These are phyloP conservation scores for Coriaria nepalensis DNA, from an alignment of 306 rosid genomes.

Conservation along the genomic window DNA sequence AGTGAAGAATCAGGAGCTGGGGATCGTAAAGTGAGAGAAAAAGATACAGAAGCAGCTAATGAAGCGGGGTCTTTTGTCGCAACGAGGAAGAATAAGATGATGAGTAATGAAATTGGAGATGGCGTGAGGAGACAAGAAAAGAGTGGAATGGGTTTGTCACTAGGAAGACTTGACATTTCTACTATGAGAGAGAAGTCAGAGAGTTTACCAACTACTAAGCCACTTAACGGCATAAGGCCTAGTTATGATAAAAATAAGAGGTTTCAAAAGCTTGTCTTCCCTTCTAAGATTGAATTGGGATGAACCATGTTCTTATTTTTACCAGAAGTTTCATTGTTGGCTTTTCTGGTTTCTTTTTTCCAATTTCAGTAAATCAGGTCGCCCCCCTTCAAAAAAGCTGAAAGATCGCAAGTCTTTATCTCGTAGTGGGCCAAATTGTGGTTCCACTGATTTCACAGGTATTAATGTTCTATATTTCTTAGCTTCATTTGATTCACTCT, in stretches of 20 bases:
- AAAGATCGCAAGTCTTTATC: conserved; percentile 59
- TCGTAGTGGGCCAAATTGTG: conserved; percentile 40
- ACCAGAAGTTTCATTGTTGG: conserved; percentile 3
- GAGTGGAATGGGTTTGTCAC: conserved; percentile 51
- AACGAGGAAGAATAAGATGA: conserved; percentile 44
- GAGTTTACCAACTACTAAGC: conserved; percentile 33
- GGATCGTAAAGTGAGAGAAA: conserved; percentile 51
- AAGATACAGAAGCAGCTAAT: conserved; percentile 27
- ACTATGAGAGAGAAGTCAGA: conserved; percentile 44
- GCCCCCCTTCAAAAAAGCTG: conserved; percentile 73
- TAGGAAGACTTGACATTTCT: conserved; percentile 41
- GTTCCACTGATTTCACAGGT: conserved; percentile 66
- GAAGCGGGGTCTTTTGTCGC: conserved; percentile 38
- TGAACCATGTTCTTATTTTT: neutral
- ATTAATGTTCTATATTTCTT: conserved; percentile 13
- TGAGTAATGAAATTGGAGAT: conserved; percentile 51
- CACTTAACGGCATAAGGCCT: conserved; percentile 35
- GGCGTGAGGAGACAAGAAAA: conserved; percentile 59
- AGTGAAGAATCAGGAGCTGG: conserved; percentile 78
- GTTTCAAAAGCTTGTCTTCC: conserved; percentile 22
- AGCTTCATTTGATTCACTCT: neutral
- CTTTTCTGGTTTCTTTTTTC: neutral
- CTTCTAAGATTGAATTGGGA: neutral
- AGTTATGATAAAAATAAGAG: conserved; percentile 49
- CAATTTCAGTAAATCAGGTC: conserved; percentile 61